Evolutionary conservation across 139 green algal genomes (phyloP).

Genomic region (Chlamydomonas schloesseri): DNA sequence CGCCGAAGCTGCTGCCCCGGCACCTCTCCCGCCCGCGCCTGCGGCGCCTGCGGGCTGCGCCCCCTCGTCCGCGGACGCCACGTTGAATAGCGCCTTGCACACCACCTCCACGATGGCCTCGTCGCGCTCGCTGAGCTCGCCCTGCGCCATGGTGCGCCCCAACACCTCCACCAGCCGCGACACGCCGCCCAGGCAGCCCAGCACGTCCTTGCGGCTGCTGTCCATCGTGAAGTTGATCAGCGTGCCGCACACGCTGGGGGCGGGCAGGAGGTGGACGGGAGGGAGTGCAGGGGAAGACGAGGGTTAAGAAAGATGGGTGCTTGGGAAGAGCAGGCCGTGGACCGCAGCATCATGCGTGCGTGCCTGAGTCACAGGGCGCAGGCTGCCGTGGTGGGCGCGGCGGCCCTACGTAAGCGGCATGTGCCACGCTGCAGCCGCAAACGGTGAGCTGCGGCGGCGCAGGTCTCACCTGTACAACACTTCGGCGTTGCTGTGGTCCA

Average conservation of each 20-base stretch:
- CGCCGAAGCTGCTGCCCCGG: background rate
- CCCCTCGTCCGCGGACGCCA: slow-evolving; percentile 43
- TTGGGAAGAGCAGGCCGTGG: no score
- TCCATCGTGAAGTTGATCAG: slow-evolving; percentile 67
- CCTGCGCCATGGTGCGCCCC: slow-evolving; percentile 35
- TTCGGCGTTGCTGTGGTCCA: slow-evolving; percentile 66
- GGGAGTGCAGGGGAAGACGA: no score
- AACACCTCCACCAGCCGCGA: slow-evolving; percentile 58
- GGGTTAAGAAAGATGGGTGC: no score
- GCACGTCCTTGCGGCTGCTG: slow-evolving; percentile 2
- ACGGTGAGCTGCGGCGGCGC: no score
- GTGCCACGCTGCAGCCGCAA: no score
- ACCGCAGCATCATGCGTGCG: no score
- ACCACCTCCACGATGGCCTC: slow-evolving; percentile 54
- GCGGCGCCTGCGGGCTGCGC: background rate
- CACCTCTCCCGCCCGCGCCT: no score
- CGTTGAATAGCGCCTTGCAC: slow-evolving; percentile 66
- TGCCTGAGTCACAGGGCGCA: no score
- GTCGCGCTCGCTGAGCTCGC: slow-evolving; percentile 34
- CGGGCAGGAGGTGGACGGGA: no score
- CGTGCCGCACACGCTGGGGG: slow-evolving; percentile 50
- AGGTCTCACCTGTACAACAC: slow-evolving; percentile 55
- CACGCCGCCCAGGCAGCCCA: slow-evolving; percentile 40
- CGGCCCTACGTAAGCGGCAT: no score
- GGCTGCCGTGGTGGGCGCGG: no score